phyloP scores from a whole-genome alignment of 2,329 filamentous ascomycete species.

The Neofusicoccum cordaticola region DNA sequence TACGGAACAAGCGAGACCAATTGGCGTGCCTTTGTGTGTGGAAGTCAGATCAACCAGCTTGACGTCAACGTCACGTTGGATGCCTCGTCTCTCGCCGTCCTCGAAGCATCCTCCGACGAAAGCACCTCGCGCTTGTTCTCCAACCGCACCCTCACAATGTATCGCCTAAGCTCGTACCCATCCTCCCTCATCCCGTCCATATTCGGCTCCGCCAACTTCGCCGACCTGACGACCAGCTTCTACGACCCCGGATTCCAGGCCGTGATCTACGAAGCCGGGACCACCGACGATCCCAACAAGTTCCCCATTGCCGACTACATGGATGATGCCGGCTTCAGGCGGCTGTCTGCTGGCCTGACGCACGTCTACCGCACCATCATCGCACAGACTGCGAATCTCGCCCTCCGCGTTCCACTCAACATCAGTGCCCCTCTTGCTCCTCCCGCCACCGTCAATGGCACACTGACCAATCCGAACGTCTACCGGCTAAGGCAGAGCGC shows the following conservation, averaged over 20 bases:
- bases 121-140: neutral
- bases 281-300: neutral
- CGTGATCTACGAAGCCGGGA: neutral
- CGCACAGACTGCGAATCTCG: neutral
- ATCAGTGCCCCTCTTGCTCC: neutral
- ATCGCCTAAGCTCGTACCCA: neutral
- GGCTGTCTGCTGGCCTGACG: neutral
- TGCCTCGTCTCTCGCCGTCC: neutral
- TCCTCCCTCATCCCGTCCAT: neutral
- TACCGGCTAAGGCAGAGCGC: neutral
- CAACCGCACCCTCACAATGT: neutral
- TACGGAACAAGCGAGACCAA: neutral
- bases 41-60: neutral
- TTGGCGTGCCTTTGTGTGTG: neutral
- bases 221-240: neutral
- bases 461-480: neutral
- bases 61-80: neutral
- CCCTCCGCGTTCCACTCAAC: neutral
- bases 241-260: conserved; percentile 2
- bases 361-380: neutral
- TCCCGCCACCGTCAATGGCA: neutral
- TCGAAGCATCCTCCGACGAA: neutral
- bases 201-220: neutral
- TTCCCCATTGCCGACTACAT: neutral
- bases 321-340: neutral